These are phyloP conservation scores for Spathaspora boniae DNA, from an alignment of 805 yeast species.

Conservation along the genomic window DNA sequence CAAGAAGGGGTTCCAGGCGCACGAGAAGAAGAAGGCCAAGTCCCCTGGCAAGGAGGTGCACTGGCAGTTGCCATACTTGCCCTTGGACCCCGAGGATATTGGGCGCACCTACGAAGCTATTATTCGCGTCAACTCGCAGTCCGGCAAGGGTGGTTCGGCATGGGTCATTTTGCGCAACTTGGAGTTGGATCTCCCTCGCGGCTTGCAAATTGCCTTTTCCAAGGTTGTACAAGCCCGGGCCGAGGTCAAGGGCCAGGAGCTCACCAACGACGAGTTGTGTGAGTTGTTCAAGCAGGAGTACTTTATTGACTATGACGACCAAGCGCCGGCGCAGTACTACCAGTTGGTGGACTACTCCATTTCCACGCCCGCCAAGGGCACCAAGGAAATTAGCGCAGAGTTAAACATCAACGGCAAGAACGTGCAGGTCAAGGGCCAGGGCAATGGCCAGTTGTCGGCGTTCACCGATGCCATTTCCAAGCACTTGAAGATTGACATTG, in stretches of 20 bases:
- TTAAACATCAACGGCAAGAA: conserved; percentile 44
- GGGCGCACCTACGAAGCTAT: conserved; percentile 93
- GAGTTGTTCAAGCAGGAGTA: conserved; percentile 62
- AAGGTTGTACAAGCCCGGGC: conserved; percentile 66
- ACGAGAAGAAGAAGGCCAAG: conserved; percentile 37
- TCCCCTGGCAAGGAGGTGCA: conserved; percentile 32
- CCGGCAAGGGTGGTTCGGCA: conserved; percentile 88
- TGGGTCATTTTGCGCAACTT: conserved; percentile 77
- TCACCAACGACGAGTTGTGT: conserved; percentile 60
- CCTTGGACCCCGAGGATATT: conserved; percentile 80
- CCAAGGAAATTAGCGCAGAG: conserved; percentile 46
- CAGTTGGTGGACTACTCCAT: conserved; percentile 48
- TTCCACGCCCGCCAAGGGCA: conserved; percentile 32
- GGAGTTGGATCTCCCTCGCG: conserved; percentile 79
- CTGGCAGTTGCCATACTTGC: conserved; percentile 80
- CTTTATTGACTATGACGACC: conserved; percentile 36
- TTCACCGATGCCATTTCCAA: conserved; percentile 58
- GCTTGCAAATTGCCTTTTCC: conserved; percentile 73
- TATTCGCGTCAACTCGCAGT: conserved; percentile 82
- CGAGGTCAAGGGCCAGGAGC: conserved; percentile 69
- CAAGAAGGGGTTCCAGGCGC: conserved; percentile 65
- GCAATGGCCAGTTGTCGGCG: conserved; percentile 84
- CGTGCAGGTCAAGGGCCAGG: conserved; percentile 50
- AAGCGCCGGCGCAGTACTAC: conserved; percentile 23
- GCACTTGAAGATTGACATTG: conserved; percentile 46